Conservation (phyloP, 1,139 yeast species). For the Yamadazyma oceani region DNA sequence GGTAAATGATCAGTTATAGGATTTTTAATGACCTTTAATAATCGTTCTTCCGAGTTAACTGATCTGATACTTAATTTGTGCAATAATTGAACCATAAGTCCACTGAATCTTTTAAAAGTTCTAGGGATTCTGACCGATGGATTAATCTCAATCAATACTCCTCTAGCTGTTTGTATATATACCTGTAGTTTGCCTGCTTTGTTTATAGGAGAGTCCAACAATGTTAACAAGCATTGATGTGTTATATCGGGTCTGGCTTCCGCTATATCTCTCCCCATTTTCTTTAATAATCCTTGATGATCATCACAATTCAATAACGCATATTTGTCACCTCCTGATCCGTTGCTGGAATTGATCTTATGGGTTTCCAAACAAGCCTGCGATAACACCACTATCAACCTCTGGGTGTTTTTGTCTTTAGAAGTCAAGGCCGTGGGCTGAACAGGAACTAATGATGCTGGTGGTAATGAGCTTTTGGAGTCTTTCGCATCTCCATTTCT, state of each 20-base stretch:
- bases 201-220: conserved; percentile 93
- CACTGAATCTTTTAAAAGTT: conserved; percentile 95
- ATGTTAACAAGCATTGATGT: conserved; percentile 89
- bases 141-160: conserved; percentile 91
- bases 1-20: conserved; percentile 97
- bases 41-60: conserved; percentile 91
- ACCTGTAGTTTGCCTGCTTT: conserved; percentile 97
- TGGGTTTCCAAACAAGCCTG: conserved; percentile 96
- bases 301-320: conserved; percentile 96
- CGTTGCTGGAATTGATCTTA: conserved; percentile 66
- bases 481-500: conserved; percentile 8
- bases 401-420: conserved; percentile 76
- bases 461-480: conserved; percentile 34
- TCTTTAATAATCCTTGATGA: conserved; percentile 92
- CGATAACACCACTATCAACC: conserved; percentile 87
- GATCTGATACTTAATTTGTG: conserved; percentile 91
- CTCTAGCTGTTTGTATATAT: conserved; percentile 92
- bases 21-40: conserved; percentile 90
- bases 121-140: conserved; percentile 97
- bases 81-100: conserved; percentile 93
- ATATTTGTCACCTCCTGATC: conserved; percentile 86
- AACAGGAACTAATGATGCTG: conserved; percentile 77
- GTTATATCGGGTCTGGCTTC: conserved; percentile 99
- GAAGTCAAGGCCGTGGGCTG: conserved; percentile 82
- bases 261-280: conserved; percentile 95